A percentile compares a stretch with the other conserved stretches of the same genome.
Conservation (phyloP, 257 asterid genomes). For the Plantago ovata region DNA sequence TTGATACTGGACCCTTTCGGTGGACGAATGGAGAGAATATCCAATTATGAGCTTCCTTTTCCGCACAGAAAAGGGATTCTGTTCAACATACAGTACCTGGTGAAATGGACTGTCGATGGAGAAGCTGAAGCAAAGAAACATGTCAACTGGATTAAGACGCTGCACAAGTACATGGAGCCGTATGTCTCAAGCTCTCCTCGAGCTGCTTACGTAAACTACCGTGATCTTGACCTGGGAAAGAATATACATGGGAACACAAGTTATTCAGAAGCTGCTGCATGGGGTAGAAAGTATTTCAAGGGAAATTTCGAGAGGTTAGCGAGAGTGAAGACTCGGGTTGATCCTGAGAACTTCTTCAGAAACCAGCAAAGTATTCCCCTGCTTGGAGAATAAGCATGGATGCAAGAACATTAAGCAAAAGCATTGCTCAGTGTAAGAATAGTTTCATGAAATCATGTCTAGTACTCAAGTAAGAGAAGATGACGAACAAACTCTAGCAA, state of each 20-base stretch:
- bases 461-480: too few relatives aligned
- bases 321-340: slow-evolving; percentile 36
- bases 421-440: not conserved
- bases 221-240: slow-evolving; percentile 57
- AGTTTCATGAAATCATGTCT: too few relatives aligned
- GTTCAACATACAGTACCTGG: slow-evolving; percentile 33
- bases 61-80: slow-evolving; percentile 37
- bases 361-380: slow-evolving; percentile 54
- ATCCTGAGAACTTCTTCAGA: slow-evolving; percentile 50
- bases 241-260: slow-evolving; percentile 15
- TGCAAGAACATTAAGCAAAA: not conserved
- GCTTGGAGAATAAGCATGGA: not conserved
- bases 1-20: slow-evolving; percentile 39
- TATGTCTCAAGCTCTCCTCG: slow-evolving; percentile 46
- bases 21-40: slow-evolving; percentile 30
- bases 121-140: slow-evolving; percentile 22
- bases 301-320: slow-evolving; percentile 42
- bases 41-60: slow-evolving; percentile 27
- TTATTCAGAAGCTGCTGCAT: slow-evolving; percentile 30
- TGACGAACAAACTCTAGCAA: too few relatives aligned
- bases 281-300: slow-evolving; percentile 55
- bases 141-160: slow-evolving; percentile 32
- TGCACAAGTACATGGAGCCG: slow-evolving; percentile 39
- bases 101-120: slow-evolving; percentile 27
- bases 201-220: slow-evolving; percentile 45